These are phyloP conservation scores for Calonectria naviculata DNA, from an alignment of 2,329 filamentous ascomycete species.

Conservation along the genomic window DNA sequence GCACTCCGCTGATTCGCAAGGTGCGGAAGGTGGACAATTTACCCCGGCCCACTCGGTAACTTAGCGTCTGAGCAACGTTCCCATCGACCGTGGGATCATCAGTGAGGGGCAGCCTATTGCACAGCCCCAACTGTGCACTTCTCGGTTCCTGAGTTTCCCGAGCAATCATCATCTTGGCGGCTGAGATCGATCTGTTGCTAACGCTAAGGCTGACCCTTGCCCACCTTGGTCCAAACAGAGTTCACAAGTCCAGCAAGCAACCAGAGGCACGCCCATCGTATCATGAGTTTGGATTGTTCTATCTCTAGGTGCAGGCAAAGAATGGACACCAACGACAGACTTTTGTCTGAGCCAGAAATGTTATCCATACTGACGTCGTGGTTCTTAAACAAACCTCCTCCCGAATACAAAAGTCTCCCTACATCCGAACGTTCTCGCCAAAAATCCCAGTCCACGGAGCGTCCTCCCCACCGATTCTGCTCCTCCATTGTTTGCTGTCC, in stretches of 20 bases:
- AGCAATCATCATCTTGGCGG: not conserved
- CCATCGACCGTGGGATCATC: not conserved
- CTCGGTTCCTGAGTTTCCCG: not conserved
- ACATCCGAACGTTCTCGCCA: not conserved
- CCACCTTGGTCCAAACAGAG: not conserved
- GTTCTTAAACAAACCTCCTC: not conserved
- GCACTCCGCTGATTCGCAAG: not conserved
- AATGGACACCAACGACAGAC: conserved; percentile 6
- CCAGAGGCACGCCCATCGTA: not conserved
- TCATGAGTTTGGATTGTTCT: conserved; percentile 17
- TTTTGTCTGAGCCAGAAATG: not conserved
- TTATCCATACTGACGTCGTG: conserved; percentile 8
- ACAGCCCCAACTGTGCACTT: not conserved
- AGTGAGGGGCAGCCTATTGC: not conserved
- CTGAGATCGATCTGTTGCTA: not conserved
- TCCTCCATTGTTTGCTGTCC: conserved; percentile 20
- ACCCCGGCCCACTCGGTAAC: not conserved
- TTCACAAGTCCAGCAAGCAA: not conserved
- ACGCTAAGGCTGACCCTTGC: not conserved
- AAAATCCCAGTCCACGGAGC: conserved; percentile 24
- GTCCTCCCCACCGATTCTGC: conserved; percentile 42
- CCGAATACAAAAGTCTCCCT: not conserved
- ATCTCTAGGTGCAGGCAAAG: not conserved
- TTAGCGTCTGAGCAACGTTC: not conserved
- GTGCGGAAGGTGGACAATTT: not conserved